Base-by-base conservation (phyloP, 176 grass and related monocot species). In the Bromus sterilis region DNA sequence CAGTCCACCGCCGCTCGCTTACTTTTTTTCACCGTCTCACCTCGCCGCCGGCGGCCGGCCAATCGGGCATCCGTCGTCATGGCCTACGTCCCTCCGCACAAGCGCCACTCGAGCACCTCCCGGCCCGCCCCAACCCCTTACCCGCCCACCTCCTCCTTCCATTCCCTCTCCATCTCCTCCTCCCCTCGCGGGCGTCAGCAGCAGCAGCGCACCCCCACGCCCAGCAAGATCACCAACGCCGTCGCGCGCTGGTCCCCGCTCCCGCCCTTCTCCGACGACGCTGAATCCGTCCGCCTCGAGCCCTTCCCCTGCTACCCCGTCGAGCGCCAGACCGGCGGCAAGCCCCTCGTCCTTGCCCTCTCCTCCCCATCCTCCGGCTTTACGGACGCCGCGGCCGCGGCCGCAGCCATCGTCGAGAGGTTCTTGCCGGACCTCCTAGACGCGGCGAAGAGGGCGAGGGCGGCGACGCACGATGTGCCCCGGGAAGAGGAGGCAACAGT, bases 21-120 rank as follows among this genome's bases (percentile, higher is more conserved):
- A 4, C 63, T 32, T n/a, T 39, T 39, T 4, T 3, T 14, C 14
- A 1, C 20, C 30, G 7, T 53, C 18, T 53, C 1, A 21, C 18
- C 9, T 49, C 29, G 24, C 25, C 24, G 26, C 6, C 42, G 25
- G 24, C 25, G 18, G 26, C 6, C 42, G 25, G 3, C 18, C 14
- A 46, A 5, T 14, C 24, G 29, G 30, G 43, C 43, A 46, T 16
- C 42, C 32, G 77, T 62, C 32, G 77, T 62, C 40, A 89, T 85
- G 74, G 71, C 78, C 23, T 89, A 89, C 41, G 11, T 71, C 78
- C 85, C 85, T 18, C 85, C 85, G 11, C 85, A 87, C 62, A 87
- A 87, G 79, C 72, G 79, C 16, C 85, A 61, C 7, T 14, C 23
- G 11, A 48, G 24, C 62, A 5, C 61, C 39, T 69, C 62, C 62